phyloP scores from a whole-genome alignment of 1,284 basidiomycete species.

The Cutaneotrichosporon dermatis region DNA sequence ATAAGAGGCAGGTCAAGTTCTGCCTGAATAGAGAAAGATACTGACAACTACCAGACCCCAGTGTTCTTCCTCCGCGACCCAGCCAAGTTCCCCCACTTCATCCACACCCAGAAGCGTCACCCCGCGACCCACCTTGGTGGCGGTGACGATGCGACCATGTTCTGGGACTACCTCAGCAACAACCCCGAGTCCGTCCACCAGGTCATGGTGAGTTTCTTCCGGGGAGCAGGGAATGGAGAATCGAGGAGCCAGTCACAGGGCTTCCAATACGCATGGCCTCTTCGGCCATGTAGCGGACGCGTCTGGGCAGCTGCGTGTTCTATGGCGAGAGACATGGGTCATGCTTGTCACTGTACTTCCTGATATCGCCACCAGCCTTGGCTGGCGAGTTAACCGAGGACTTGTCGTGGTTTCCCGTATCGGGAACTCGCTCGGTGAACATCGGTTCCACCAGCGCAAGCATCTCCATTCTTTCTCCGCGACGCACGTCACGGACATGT shows the following conservation, averaged over 20 bases:
- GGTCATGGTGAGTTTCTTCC: constrained; percentile 54
- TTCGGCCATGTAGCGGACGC: too few relatives aligned
- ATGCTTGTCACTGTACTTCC: too few relatives aligned
- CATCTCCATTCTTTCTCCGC: too few relatives aligned
- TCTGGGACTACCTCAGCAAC: constrained; percentile 78
- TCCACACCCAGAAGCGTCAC: constrained; percentile 84
- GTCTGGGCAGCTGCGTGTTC: too few relatives aligned
- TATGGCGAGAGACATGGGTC: too few relatives aligned
- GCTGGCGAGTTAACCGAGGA: too few relatives aligned
- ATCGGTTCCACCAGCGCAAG: too few relatives aligned
- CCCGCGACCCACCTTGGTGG: constrained; percentile 51
- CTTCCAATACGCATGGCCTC: too few relatives aligned
- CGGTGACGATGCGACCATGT: constrained; percentile 40
- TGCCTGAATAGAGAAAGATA: background rate
- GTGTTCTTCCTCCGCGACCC: constrained; percentile 66
- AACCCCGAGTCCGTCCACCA: constrained; percentile 91
- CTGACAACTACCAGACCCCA: constrained; percentile 2
- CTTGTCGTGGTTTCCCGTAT: too few relatives aligned
- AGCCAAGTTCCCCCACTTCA: constrained; percentile 68
- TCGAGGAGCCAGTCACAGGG: background rate
- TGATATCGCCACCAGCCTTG: too few relatives aligned
- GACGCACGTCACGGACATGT: too few relatives aligned
- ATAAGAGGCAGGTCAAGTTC: constrained; percentile 55
- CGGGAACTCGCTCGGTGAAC: too few relatives aligned
- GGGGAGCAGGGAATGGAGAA: background rate